Evolutionary conservation across 2,329 filamentous ascomycete genomes (phyloP), one percentile per base, ranked within the genome.

Genomic region (Huntiella decipiens): DNA sequence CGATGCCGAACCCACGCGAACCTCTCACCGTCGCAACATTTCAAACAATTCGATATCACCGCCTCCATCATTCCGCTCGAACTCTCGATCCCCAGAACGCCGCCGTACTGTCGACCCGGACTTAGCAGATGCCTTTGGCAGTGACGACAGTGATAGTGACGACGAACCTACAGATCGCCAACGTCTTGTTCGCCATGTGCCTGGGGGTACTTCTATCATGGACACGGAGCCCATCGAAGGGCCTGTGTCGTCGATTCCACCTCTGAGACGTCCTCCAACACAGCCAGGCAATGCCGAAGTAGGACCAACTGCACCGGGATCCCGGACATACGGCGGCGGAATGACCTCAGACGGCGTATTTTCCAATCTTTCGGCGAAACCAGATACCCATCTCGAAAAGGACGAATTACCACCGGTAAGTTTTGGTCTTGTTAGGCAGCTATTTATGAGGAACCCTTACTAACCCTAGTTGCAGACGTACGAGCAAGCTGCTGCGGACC

Each of bases 401-500:
- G 91, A 98, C 52, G 91, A 98, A 62, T 73, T 83, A 61, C 91
- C 91, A 66, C 91, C 91, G 47, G 87, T 94, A 76, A 53, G 84
- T 41, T 31, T 41, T 40, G 17, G 11, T 42, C 37, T 42, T 43
- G 6, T 42, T 19, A 38, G 35, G 36, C 5, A 11, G 19, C 6
- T 37, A 8, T 11, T 17, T 34, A 32, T 34, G 16, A 36, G 8
- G 12, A 34, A 34, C 3, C 4, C n/a, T 5, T 54, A 54, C 54
- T 63, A 67, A 57, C 68, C 59, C 40, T 35, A 7, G 11, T 19
- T 15, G 12, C 55, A 95, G 84, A 87, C 88, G 33, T 98, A 98
- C 61, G 91, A 98, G 70, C 88, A 96, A 74, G 91, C 91, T 12
- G 91, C 91, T 3, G 88, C 88, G 37, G 91, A 98, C 61, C 82